Evolutionary conservation across 2,329 filamentous ascomycete genomes (phyloP).

Genomic region (Cladophialophora exuberans): DNA sequence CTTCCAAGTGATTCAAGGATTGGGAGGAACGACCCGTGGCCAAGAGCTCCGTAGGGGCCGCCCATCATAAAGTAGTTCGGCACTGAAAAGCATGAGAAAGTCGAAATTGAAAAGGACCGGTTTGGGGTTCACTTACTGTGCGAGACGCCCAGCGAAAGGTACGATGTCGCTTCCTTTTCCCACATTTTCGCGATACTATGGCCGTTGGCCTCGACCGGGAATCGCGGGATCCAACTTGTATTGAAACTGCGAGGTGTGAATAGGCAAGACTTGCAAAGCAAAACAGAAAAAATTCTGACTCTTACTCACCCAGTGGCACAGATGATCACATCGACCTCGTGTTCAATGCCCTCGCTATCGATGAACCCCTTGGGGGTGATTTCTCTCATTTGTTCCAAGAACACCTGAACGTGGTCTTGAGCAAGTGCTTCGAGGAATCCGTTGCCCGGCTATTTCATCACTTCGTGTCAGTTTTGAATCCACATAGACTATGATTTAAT

Average conservation of each 20-base stretch:
- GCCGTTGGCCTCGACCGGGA: slow-evolving; percentile 26
- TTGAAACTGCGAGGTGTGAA: slow-evolving; percentile 35
- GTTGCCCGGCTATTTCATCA: slow-evolving; percentile 23
- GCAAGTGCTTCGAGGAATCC: slow-evolving; percentile 36
- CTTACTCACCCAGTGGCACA: slow-evolving; percentile 21
- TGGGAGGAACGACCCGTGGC: slow-evolving; percentile 29
- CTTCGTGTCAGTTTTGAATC: not conserved
- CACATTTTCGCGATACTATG: slow-evolving; percentile 30
- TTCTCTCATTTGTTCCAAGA: slow-evolving; percentile 43
- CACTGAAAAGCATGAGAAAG: slow-evolving; percentile 15
- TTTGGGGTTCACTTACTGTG: not conserved
- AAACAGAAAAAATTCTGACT: not conserved
- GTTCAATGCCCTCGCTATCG: slow-evolving; percentile 8
- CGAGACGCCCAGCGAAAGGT: not conserved
- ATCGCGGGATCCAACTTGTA: slow-evolving; percentile 35
- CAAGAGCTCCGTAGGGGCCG: slow-evolving; percentile 37
- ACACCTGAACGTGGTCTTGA: slow-evolving; percentile 49
- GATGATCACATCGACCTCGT: slow-evolving; percentile 30
- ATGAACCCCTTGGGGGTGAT: slow-evolving; percentile 20
- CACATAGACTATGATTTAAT: not conserved
- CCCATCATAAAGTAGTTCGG: slow-evolving; percentile 35
- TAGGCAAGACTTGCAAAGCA: not conserved
- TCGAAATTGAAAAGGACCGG: not conserved
- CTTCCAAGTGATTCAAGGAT: slow-evolving; percentile 10
- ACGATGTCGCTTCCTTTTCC: not conserved